Evolutionary conservation across 2,329 filamentous ascomycete species (phyloP), one percentile per base, ranked within the genome.

Genomic region (Pyrenophora teres): DNA sequence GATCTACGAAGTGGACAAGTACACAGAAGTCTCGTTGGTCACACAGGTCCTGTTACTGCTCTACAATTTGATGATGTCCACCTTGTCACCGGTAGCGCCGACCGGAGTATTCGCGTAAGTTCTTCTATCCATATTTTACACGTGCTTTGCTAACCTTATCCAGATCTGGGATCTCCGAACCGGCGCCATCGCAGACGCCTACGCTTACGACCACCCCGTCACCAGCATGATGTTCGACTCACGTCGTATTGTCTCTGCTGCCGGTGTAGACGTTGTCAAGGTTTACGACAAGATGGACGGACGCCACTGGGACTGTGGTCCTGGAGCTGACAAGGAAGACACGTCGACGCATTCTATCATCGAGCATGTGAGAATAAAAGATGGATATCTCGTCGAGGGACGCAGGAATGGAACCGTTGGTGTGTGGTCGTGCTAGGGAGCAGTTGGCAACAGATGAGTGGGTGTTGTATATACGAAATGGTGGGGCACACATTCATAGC

Each of bases 101-200:
- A 99, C 75, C 84, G 94, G 68, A 97, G 93, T 72, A 90, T 99
- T 71, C 82, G 94, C 77, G 93, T 97, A 82, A 83, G 91, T 82
- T 38, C 25, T 10, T 25, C 10, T n/a, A 38, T 30, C 6, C 12
- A 1, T 12, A 36, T n/a, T n/a, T n/a, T 3, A 15, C 12, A 4
- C 8, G n/a, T 21, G n/a, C 27, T 1, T 13, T 10, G 18, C 47
- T 54, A 42, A 50, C 19, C 16, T 31, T 12, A 6, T n/a, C 25
- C 69, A 97, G 92, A 97, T 99, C 71, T 99, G 94, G 94, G 94
- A 99, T 76, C 87, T 99, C 50, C 89, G 94, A 47, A 97, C 92
- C 10, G 94, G 94, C 39, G 92, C 92, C 30, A 97, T 99, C 64
- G 89, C 89, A 72, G 94, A 99, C 72, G 94, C 93, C 15, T 99